Conservation (phyloP, 768 basidiomycete genomes). For the Russula sp. region DNA sequence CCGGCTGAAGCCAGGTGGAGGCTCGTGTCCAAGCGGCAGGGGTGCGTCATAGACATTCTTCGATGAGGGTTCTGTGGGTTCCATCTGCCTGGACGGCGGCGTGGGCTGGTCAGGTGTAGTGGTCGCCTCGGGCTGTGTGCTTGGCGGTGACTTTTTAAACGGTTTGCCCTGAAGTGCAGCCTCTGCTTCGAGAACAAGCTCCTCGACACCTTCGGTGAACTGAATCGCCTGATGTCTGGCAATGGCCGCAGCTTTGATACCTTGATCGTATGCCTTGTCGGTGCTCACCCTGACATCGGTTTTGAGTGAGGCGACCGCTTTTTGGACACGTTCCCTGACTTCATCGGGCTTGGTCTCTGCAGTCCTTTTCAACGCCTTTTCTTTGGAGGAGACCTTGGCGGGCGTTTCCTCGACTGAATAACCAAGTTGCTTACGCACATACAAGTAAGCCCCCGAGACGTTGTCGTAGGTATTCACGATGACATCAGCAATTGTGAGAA, state of each 20-base stretch:
- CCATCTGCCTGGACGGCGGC: constrained; percentile 20
- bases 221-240: constrained; percentile 42
- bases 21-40: constrained; percentile 91
- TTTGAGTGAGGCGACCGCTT: constrained; percentile 42
- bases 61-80: constrained; percentile 22
- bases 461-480: constrained; percentile 48
- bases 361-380: constrained; percentile 6
- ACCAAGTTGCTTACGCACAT: constrained; percentile 47
- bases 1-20: constrained; percentile 79
- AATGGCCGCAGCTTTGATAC: constrained; percentile 37
- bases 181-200: constrained; percentile 68
- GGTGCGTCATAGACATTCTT: constrained; percentile 57
- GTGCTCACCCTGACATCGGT: constrained; percentile 40
- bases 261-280: constrained; percentile 29
- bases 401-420: constrained; percentile 27
- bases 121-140: constrained; percentile 25
- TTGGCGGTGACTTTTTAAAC: constrained; percentile 23
- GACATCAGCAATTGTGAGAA: constrained; percentile 55
- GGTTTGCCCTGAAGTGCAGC: constrained; percentile 52
- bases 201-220: constrained; percentile 58
- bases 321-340: constrained; percentile 42
- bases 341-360: constrained; percentile 37
- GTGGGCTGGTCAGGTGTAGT: constrained; percentile 28
- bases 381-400: not conserved
- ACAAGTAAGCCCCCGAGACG: constrained; percentile 43